Conservation (phyloP, 805 yeast genomes). For the Starmerella gropengiesseri region DNA sequence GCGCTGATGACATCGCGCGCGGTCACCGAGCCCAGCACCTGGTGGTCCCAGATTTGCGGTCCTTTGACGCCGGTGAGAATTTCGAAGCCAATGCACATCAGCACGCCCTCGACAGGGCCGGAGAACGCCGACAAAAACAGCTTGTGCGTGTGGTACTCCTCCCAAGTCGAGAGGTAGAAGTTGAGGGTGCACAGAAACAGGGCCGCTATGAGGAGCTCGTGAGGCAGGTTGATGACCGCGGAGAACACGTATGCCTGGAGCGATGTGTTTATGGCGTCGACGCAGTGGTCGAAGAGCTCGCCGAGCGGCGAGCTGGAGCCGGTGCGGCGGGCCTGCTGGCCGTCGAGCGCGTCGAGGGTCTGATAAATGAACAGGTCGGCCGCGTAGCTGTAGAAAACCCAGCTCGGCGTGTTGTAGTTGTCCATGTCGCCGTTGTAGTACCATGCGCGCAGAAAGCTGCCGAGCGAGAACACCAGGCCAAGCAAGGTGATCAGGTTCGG, state of each 20-base stretch:
- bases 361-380: slow-evolving; percentile 80
- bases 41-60: slow-evolving; percentile 47
- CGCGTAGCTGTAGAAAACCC: slow-evolving; percentile 72
- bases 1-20: slow-evolving; percentile 8
- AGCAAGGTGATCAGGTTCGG: slow-evolving; percentile 69
- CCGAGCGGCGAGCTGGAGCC: slow-evolving; percentile 94
- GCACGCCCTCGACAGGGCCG: slow-evolving; percentile 92
- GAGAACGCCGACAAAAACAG: slow-evolving; percentile 67
- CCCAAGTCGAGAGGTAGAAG: slow-evolving; percentile 90
- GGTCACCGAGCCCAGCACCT: slow-evolving; percentile 30
- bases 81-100: slow-evolving; percentile 48
- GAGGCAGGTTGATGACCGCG: slow-evolving; percentile 67
- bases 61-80: slow-evolving; percentile 59
- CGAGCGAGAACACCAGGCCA: slow-evolving; percentile 62
- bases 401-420: slow-evolving; percentile 45
- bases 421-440: slow-evolving; percentile 61
- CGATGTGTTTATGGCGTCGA: slow-evolving; percentile 66
- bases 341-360: slow-evolving; percentile 94
- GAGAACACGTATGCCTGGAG: slow-evolving; percentile 63
- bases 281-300: slow-evolving; percentile 86
- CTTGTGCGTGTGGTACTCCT: slow-evolving; percentile 82
- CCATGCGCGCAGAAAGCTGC: slow-evolving; percentile 53
- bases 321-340: slow-evolving; percentile 87
- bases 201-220: slow-evolving; percentile 35
- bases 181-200: slow-evolving; percentile 36